Base-by-base conservation (phyloP, 1,139 yeast genomes). In the Geotrichum klebahnii region DNA sequence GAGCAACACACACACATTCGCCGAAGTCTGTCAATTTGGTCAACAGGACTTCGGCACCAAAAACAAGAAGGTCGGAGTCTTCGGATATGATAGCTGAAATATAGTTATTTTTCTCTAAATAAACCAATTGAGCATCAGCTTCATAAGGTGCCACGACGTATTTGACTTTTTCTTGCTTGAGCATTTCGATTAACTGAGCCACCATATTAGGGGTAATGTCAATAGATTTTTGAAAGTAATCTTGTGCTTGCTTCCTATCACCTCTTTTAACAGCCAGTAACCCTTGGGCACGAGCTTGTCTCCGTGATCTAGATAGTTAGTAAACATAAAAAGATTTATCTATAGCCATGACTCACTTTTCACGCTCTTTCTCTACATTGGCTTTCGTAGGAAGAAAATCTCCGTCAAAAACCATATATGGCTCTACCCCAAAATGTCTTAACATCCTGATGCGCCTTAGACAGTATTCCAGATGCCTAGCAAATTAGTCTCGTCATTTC, bases 41-140 rank as follows among this genome's bases (percentile, higher is more conserved):
- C 47, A 92, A 75, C 36, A 94, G 72, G 40, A 73, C 72, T 32
- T 74, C 67, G 52, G 96, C 88, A 0, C 99, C 99, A 72, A 92
- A 94, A 1, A 94, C 77, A 38, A 94, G 72, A 57, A 94, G 72
- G 69, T 94, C 99, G 0, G 97, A 89, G 64, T 94, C 99, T 63
- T 94, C 99, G 35, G 96, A 84, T 9, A 94, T 74, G 6, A 94
- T 85, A 0, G 94, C 98, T 56, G 88, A 84, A 8, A 89, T 94
- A 1, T 79, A 52, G 0, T 94, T 94, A 0, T 70, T 59, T 53
- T 80, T 79, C 64, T 92, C 98, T 45, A 94, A 73, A 61, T 83
- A 88, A 5, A 92, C 97, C 84, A 94, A 79, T 65, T 94, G 98
- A 0, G 98, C 86, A 65, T 94, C 99, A 0, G 98, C 98, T 68